Percentiles rank a stretch among this genome's conserved stretches.
These are phyloP conservation scores for Pisolithus microcarpus DNA, from an alignment of 768 basidiomycete species.

Conservation along the genomic window DNA sequence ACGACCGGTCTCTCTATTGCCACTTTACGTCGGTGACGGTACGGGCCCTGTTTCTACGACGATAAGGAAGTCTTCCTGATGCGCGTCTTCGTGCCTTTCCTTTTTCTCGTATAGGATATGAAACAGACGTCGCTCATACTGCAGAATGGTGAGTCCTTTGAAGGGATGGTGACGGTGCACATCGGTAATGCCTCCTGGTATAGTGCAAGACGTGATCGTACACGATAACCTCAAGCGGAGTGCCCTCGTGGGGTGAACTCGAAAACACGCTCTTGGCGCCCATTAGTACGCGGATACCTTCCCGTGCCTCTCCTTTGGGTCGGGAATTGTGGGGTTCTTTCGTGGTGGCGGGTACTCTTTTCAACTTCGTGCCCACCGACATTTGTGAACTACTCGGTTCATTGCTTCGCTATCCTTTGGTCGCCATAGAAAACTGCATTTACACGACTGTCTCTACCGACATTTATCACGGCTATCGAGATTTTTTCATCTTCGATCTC, in stretches of 20 bases:
- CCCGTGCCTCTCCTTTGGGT: too few species aligned
- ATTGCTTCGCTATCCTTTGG: too few species aligned
- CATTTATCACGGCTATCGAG: too few species aligned
- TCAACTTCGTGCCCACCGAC: too few species aligned
- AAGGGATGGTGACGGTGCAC: not conserved
- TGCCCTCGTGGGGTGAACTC: slow-evolving; percentile 34
- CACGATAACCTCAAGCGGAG: slow-evolving; percentile 50
- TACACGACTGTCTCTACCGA: too few species aligned
- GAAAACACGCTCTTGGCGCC: not conserved
- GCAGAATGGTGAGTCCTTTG: slow-evolving; percentile 40
- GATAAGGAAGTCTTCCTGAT: not conserved
- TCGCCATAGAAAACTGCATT: too few species aligned
- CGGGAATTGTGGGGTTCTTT: too few species aligned
- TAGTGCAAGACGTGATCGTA: slow-evolving; percentile 65
- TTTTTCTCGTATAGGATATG: slow-evolving; percentile 42
- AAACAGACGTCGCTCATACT: slow-evolving; percentile 55
- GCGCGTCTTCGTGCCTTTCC: too few species aligned
- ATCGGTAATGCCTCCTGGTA: slow-evolving; percentile 1
- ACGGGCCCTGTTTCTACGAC: slow-evolving; percentile 18
- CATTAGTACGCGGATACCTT: too few species aligned
- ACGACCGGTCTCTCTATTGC: slow-evolving; percentile 54
- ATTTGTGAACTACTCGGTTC: too few species aligned
- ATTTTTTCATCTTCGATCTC: too few species aligned
- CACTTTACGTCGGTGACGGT: slow-evolving; percentile 73
- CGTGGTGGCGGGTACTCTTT: too few species aligned